Evolutionary conservation across 208 protist species (phyloP), one percentile per base, ranked within the genome.

Genomic region (Trypanosoma avium): DNA sequence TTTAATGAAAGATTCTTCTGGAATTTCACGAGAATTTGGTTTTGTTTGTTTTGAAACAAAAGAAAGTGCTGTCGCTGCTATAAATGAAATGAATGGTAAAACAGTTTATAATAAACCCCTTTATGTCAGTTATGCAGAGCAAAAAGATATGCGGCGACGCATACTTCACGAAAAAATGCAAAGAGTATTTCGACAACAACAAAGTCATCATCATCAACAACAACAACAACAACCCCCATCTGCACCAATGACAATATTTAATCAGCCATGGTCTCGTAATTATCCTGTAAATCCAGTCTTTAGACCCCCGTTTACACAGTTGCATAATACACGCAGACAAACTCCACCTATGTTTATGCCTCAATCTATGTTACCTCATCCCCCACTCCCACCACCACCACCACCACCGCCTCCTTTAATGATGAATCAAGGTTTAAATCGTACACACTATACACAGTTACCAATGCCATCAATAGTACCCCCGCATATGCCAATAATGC

Each of bases 61-160:
- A 36, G 96, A 99, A 59, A 93, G 95, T 56, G 97, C 98, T 22
- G 78, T 75, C 52, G 73, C 90, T 55, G 97, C 97, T 43, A 84
- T 98, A 42, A 79, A 81, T 6, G 85, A 95, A 49, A 95, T 98
- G 90, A 95, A 98, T 74, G 91, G 93, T 45, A 79, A 92, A 55
- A 40, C 55, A 36, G 78, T 97, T 32, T 58, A 97, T n/a, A 75
- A 50, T 57, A 97, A 96, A 60, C 96, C 96, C 42, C 75, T 98
- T 9, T 98, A 98, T 81, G 96, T 98, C 38, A 92, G 84, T 49
- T 76, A 97, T 22, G 93, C 93, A 26, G 89, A 98, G 87, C 82
- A 88, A 66, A 97, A 97, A 70, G 96, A 98, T 30, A 80, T 88
- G 54, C 81, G 97, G 42, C 70, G 81, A 36, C 81, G 72, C 36